Base-by-base conservation (phyloP, 768 basidiomycete genomes). In the Podaxis sp. region DNA sequence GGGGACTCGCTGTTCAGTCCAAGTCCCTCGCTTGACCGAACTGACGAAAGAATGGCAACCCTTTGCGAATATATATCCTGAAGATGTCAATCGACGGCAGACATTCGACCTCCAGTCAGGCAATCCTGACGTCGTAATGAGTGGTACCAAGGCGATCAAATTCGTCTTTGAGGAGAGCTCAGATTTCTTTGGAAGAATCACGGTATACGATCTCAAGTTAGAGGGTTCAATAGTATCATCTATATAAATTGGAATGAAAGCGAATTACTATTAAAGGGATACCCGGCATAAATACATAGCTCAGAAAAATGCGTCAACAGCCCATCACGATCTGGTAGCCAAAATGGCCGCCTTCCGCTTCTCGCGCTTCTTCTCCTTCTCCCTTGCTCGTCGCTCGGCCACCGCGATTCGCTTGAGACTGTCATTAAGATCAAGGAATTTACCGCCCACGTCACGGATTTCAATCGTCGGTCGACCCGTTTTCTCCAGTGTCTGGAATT, bases 141-240 rank as follows among this genome's bases (percentile, higher is more conserved):
- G 65, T 17, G 81, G 79, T 9, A 74, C 87, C 15, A 73, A 67
- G 61, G 76, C 79, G 17, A 63, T 94, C 66, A 89, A 84, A 72
- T 72, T 95, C 12, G 77, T 90, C 4, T 94, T 95, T 64, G 87
- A 91, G 67, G 82, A 86, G 71, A 91, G 90, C 71, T 93, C 92
- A 19, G 92, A 93, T 74, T 90, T 93, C 69, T 94, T 93, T 70
- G 92, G 92, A 58, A 82, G 92, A 73, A 81, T 93, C 49, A 90
- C 85, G 7, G 71, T 93, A 46, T 93, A 93, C 69, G 87, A 92
- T 69, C 68, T 92, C 40, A 73, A 72, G 60, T 48, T 81, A 19
- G 76, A 81, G 48, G 81, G 80, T 22, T 68, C 40, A 24, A 53
- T 69, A 17, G n/a, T 65, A 46, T 36, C 48, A 6, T 38, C 42